A percentile compares a stretch with the other conserved stretches of the same genome.
phyloP scores from a whole-genome alignment of 139 green algal species.

The Tetradesmus obliquus region DNA sequence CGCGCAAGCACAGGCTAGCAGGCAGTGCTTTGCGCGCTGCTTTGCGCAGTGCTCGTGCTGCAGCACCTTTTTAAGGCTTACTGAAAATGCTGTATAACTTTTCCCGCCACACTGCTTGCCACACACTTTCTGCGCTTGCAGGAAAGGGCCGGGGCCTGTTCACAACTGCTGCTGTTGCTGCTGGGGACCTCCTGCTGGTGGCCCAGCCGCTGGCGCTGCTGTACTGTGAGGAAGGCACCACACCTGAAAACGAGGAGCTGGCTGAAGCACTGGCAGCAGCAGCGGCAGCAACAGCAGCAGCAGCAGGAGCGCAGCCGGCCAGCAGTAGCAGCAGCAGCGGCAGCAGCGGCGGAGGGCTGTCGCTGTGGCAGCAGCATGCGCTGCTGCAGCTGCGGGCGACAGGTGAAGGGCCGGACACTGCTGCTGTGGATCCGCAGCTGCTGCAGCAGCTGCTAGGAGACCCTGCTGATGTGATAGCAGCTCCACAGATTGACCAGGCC shows the following conservation, averaged over 20 bases:
- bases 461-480: constrained; percentile 4
- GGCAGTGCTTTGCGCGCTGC: too few relatives aligned
- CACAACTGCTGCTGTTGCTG: background rate
- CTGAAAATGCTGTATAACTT: background rate
- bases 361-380: constrained; percentile 36
- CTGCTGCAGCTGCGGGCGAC: constrained; percentile 17
- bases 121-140: constrained; percentile 12
- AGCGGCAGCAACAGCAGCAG: background rate
- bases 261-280: constrained; percentile 44
- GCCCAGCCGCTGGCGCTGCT: constrained; percentile 30
- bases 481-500: background rate
- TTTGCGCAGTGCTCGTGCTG: too few relatives aligned
- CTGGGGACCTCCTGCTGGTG: constrained; percentile 45
- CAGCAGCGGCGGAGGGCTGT: constrained; percentile 1
- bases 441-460: constrained; percentile 18
- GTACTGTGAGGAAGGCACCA: constrained; percentile 43
- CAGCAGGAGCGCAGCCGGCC: background rate
- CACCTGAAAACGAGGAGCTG: constrained; percentile 61
- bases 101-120: background rate
- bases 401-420: background rate
- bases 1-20: too few relatives aligned
- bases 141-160: constrained; percentile 43
- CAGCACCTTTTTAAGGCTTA: background rate
- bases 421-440: background rate
- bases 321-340: constrained; percentile 43